A percentile compares a stretch with the other conserved stretches of the same genome.
These are phyloP conservation scores for Candida boleticola DNA, from an alignment of 805 yeast species.

Conservation along the genomic window DNA sequence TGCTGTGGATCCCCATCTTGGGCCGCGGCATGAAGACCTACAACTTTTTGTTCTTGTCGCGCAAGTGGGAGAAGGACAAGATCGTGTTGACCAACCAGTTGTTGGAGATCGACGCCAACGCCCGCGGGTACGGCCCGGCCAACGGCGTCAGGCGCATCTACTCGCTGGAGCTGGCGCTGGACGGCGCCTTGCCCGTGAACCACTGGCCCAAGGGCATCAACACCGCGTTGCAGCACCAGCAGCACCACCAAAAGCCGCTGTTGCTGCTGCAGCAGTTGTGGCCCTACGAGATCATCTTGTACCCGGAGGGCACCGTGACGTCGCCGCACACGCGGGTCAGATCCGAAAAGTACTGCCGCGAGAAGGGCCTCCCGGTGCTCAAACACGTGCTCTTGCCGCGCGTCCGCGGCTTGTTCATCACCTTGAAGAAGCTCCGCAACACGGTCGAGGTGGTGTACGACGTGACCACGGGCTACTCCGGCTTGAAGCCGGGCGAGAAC, in stretches of 20 bases:
- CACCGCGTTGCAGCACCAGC: conserved; percentile 16
- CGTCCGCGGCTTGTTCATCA: conserved; percentile 70
- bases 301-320: conserved; percentile 94
- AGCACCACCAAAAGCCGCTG: conserved; percentile 45
- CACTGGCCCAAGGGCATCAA: conserved; percentile 33
- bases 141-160: conserved; percentile 36
- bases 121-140: conserved; percentile 55
- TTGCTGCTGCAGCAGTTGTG: conserved; percentile 18
- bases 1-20: conserved; percentile 70
- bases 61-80: conserved; percentile 86
- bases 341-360: conserved; percentile 56
- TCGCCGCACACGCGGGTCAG: conserved; percentile 61
- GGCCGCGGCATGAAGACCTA: conserved; percentile 85
- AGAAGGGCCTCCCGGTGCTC: conserved; percentile 47
- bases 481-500: conserved; percentile 56
- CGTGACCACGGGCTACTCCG: conserved; percentile 79
- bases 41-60: conserved; percentile 72
- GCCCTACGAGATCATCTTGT: conserved; percentile 66
- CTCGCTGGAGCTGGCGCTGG: conserved; percentile 18
- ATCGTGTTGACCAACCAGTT: conserved; percentile 54
- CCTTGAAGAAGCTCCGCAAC: conserved; percentile 53
- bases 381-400: conserved; percentile 79
- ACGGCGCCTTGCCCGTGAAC: conserved; percentile 10
- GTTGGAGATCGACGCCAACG: conserved; percentile 56
- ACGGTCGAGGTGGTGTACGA: conserved; percentile 69